Conservation (phyloP, 2,329 filamentous ascomycete species). For the Bipolaris oryzae region DNA sequence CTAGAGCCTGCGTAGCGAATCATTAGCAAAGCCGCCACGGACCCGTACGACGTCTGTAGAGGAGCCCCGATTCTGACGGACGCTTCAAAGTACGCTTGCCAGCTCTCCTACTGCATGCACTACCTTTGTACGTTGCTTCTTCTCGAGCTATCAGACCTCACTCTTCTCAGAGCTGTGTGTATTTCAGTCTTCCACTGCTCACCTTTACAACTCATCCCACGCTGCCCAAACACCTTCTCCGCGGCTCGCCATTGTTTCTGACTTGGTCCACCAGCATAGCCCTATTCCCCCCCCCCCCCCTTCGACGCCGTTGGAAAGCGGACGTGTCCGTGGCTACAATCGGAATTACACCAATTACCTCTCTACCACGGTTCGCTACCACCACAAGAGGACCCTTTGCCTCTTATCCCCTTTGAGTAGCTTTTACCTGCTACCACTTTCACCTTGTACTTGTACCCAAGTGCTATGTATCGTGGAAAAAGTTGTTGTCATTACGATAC, state of each 20-base stretch:
- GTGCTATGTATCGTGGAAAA: constrained; percentile 10
- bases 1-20: constrained; percentile 31
- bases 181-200: constrained; percentile 16
- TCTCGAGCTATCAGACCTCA: constrained; percentile 18
- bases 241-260: constrained; percentile 13
- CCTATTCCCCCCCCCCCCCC: constrained; percentile 17
- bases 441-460: neutral
- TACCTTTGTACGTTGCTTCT: constrained; percentile 17
- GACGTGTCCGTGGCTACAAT: constrained; percentile 20
- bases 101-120: constrained; percentile 22
- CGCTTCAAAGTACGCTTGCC: constrained; percentile 22
- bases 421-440: constrained; percentile 4
- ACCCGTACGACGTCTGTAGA: constrained; percentile 37
- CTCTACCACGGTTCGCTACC: constrained; percentile 30
- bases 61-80: constrained; percentile 28
- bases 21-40: constrained; percentile 23
- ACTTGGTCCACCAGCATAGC: constrained; percentile 21
- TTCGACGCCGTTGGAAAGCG: constrained; percentile 18
- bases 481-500: constrained; percentile 8
- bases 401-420: too few relatives aligned
- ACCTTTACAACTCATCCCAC: constrained; percentile 9
- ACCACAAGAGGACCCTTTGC: neutral
- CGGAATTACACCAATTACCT: constrained; percentile 11
- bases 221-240: constrained; percentile 7
- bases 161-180: constrained; percentile 14